Evolutionary conservation across 164 flowering plant genomes (phyloP), one percentile per base, ranked within the genome.

Genomic region (Piper longum): DNA sequence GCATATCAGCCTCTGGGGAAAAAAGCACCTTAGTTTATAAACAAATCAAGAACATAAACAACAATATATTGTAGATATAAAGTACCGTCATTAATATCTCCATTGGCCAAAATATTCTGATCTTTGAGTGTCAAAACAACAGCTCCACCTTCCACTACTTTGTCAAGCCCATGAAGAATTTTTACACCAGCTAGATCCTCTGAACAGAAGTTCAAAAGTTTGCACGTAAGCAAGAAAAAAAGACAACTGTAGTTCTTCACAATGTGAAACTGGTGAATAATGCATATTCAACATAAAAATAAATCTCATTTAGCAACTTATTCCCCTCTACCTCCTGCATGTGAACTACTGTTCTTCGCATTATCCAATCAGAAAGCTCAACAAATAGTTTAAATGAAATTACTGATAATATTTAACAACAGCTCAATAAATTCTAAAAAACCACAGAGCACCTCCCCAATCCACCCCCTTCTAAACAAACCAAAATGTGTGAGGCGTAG

Each of bases 131-230:
- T 93, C 78, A 93, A 80, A 70, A 90, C 95, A 69, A 93, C 99
- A 66, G 99, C 96, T 59, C 99, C 99, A 67, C 99, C 99, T 71
- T 90, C 95, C 72, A 90, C 66, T 60, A 93, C 99, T 81, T 88
- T 88, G 69, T 93, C 99, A 67, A 93, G 76, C 39, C 99, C 99
- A 76, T 93, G 89, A 70, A 90, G 95, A 74, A 93, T 74, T 83
- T 88, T 93, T 36, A 87, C 79, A 16, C 99, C 99, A 26, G 89
- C 90, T 56, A 93, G 79, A 73, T 85, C 74, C 70, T 68, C 92
- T 84, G 77, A 51, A 14, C 18, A 45, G 58, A 39, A n/a, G 43
- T 41, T 57, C 16, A 57, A 17, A 26, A 4, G 44, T 2, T 58
- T 1, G 3, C 7, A 3, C 12, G 52, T 48, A 12, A 48, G 52